Evolutionary conservation across 441 rosid species (phyloP).

Genomic region (Breynia disticha): DNA sequence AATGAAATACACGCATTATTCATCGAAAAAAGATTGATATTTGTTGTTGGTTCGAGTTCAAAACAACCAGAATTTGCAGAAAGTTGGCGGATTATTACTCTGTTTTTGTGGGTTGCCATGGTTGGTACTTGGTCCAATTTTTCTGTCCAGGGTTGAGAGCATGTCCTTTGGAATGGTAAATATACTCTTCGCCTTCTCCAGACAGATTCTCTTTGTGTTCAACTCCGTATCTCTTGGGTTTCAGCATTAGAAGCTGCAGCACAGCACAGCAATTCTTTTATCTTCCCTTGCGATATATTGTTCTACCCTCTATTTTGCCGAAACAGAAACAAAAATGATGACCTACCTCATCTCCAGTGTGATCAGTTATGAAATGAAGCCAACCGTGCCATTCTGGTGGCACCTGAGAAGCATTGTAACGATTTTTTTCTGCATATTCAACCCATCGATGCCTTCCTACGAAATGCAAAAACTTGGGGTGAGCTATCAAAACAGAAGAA

Average conservation of each 20-base stretch:
- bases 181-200: constrained; percentile 77
- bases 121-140: constrained; percentile 87
- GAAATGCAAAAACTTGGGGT: constrained; percentile 10
- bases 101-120: constrained; percentile 79
- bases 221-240: constrained; percentile 75
- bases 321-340: not conserved
- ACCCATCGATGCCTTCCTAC: constrained; percentile 96
- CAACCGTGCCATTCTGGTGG: constrained; percentile 99
- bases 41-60: too few relatives aligned
- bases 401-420: constrained; percentile 96
- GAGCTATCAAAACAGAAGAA: not conserved
- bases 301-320: not conserved
- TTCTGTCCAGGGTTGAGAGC: constrained; percentile 79
- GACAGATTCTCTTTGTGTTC: constrained; percentile 91
- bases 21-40: too few relatives aligned
- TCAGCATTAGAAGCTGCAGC: constrained; percentile 79
- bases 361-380: constrained; percentile 92
- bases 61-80: not conserved
- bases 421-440: constrained; percentile 72
- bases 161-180: constrained; percentile 95
- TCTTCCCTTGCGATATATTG: not conserved
- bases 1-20: too few relatives aligned
- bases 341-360: constrained; percentile 88
- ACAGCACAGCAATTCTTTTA: not conserved
- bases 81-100: constrained; percentile 14